These are phyloP conservation scores for Termitomyces sp. DNA, from an alignment of 768 basidiomycete genomes.

Conservation along the genomic window DNA sequence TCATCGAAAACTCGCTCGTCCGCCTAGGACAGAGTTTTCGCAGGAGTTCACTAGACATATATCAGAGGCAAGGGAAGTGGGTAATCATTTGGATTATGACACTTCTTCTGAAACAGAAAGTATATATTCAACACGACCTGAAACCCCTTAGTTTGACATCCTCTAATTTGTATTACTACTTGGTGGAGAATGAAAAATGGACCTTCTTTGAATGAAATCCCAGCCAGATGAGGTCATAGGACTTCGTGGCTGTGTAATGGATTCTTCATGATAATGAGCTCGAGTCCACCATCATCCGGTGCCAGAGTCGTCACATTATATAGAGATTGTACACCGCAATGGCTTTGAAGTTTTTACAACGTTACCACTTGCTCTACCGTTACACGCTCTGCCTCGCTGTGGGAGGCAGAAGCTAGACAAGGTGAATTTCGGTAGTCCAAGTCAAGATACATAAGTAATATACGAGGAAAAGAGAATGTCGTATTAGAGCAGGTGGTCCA, in stretches of 20 bases:
- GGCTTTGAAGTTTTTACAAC: too few relatives aligned
- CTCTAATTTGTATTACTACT: background rate
- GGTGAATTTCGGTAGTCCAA: slow-evolving; percentile 39
- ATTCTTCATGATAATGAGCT: too few relatives aligned
- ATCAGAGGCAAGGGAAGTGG: background rate
- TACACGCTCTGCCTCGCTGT: too few relatives aligned
- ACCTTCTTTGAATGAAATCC: too few relatives aligned
- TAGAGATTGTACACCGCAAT: too few relatives aligned
- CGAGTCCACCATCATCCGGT: too few relatives aligned
- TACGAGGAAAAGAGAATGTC: slow-evolving; percentile 36
- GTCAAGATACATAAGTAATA: slow-evolving; percentile 42
- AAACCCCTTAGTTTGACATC: background rate
- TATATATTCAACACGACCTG: background rate
- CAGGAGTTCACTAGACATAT: too few relatives aligned
- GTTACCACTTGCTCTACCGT: too few relatives aligned
- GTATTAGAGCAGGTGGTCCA: slow-evolving; percentile 36
- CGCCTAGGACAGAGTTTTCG: background rate
- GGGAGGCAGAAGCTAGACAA: slow-evolving; percentile 30
- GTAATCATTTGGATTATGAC: background rate
- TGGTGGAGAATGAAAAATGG: background rate
- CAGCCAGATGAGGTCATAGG: background rate
- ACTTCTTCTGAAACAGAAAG: background rate
- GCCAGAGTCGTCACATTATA: too few relatives aligned
- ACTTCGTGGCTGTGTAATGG: background rate
- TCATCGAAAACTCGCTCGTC: background rate